Evolutionary conservation across 2,329 filamentous ascomycete genomes (phyloP), one percentile per base, ranked within the genome.

Genomic region (Cladosporium sp.): DNA sequence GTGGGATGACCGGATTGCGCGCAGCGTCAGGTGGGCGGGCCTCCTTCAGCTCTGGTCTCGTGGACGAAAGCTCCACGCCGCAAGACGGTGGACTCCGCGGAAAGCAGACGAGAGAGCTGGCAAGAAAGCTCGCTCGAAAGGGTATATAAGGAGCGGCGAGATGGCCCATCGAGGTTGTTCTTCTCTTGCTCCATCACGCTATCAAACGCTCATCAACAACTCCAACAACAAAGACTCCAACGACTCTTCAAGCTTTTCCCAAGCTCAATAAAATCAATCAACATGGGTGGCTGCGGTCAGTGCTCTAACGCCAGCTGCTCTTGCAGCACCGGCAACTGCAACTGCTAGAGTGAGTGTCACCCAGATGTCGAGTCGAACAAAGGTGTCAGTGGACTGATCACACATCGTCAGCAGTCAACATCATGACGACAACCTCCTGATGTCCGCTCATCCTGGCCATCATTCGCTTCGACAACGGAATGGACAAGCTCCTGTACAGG

Each of bases 241-340:
- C 32, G n/a, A 43, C 18, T 38, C 35, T 38, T 38, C 35, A 38
- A 38, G 43, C 43, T 53, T 43, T 43, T 22, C 13, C 22, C 49
- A 46, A 53, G 18, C 38, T 31, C 37, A 46, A 55, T 43, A 54
- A 56, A 48, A 46, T 55, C 34, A 52, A 58, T 62, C 59, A 66
- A 52, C 49, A 67, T 66, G 64, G 64, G 61, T 59, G 57, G 59
- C 56, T 67, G 63, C 57, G 55, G 54, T 40, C 51, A 58, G 51
- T 65, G 61, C 63, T 61, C 59, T 54, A 66, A 64, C 61, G 51
- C 56, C 48, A 55, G 53, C 56, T 66, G 63, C 60, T 50, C 52
- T 45, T 66, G 63, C 59, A 56, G 58, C 16, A 59, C 57, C 46
- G 59, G 58, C 46, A 60, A 53, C 58, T 67, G 65, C 65, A 60